These are phyloP conservation scores for Spathaspora boniae DNA, from an alignment of 805 yeast species.

Conservation along the genomic window DNA sequence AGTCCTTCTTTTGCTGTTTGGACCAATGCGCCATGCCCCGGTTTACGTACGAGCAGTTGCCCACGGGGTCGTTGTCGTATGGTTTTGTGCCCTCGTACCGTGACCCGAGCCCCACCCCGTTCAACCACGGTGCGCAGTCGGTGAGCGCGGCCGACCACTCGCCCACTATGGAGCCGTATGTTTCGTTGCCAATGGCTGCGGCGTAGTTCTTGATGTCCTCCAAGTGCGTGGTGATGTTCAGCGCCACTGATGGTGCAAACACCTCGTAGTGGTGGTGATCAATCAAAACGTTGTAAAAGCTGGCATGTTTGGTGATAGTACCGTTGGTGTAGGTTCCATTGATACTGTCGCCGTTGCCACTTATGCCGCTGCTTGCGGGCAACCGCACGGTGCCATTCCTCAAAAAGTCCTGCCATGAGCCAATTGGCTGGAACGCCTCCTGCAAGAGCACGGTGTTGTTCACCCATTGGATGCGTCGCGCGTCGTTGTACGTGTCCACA, in stretches of 20 bases:
- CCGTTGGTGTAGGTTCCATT: slow-evolving; percentile 2
- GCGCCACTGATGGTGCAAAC: slow-evolving; percentile 25
- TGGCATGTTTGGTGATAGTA: slow-evolving; percentile 15
- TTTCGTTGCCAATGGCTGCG: slow-evolving; percentile 30
- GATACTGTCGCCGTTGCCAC: slow-evolving; percentile 4
- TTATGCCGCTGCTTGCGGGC: slow-evolving; percentile 8
- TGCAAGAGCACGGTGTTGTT: slow-evolving; percentile 53
- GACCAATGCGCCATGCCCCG: slow-evolving; percentile 39
- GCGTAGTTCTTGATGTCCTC: slow-evolving; percentile 28
- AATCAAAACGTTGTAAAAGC: slow-evolving; percentile 31
- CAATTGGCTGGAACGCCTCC: slow-evolving; percentile 59
- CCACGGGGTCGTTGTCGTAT: slow-evolving; percentile 27
- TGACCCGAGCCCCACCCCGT: slow-evolving; percentile 66
- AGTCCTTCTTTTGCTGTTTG: slow-evolving; percentile 35
- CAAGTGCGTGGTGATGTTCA: slow-evolving; percentile 28
- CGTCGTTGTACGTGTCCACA: slow-evolving; percentile 26
- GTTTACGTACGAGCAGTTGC: slow-evolving; percentile 42
- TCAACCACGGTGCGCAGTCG: slow-evolving; percentile 68
- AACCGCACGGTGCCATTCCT: slow-evolving; percentile 9
- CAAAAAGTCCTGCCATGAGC: slow-evolving; percentile 52
- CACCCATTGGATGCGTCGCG: slow-evolving; percentile 24
- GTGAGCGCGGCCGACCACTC: slow-evolving; percentile 73
- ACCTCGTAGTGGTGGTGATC: slow-evolving; percentile 43
- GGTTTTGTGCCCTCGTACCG: slow-evolving; percentile 50
- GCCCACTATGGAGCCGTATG: slow-evolving; percentile 55